These are phyloP conservation scores for Penicillium sp. DNA, from an alignment of 2,329 filamentous ascomycete genomes.

Conservation along the genomic window DNA sequence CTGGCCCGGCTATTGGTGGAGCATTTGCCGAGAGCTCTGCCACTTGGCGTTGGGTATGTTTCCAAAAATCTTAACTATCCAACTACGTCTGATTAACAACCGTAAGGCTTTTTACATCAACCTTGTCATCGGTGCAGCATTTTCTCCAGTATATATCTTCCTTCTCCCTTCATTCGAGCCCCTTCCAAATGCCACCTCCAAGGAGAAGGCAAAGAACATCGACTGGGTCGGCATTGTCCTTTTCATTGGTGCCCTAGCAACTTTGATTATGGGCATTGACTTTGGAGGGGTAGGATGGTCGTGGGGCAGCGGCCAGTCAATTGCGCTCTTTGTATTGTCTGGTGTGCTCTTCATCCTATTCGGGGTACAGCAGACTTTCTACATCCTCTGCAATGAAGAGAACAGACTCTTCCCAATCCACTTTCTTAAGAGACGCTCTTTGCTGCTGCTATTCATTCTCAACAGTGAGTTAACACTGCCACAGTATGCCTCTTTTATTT, in stretches of 20 bases:
- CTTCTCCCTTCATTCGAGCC: not conserved
- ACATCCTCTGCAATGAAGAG: not conserved
- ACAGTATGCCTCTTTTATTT: not conserved
- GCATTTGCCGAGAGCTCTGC: not conserved
- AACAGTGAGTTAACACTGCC: not conserved
- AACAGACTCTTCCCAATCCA: not conserved
- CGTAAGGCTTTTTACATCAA: not conserved
- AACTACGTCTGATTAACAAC: not conserved
- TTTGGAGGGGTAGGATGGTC: no score
- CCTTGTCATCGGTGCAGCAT: not conserved
- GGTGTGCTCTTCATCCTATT: not conserved
- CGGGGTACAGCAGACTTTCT: not conserved
- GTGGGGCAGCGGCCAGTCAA: not conserved
- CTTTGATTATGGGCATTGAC: no score
- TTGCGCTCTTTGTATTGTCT: not conserved
- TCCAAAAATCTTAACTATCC: not conserved
- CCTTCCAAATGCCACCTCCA: not conserved
- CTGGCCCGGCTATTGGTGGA: not conserved
- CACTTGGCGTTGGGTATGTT: not conserved
- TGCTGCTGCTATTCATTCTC: not conserved
- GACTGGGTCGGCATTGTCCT: not conserved
- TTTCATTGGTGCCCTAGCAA: not conserved
- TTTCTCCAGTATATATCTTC: not conserved
- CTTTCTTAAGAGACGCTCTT: not conserved
- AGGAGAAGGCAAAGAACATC: not conserved